These are phyloP conservation scores for Trichomonas vaginalis DNA, from an alignment of 208 protist genomes.

Conservation along the genomic window DNA sequence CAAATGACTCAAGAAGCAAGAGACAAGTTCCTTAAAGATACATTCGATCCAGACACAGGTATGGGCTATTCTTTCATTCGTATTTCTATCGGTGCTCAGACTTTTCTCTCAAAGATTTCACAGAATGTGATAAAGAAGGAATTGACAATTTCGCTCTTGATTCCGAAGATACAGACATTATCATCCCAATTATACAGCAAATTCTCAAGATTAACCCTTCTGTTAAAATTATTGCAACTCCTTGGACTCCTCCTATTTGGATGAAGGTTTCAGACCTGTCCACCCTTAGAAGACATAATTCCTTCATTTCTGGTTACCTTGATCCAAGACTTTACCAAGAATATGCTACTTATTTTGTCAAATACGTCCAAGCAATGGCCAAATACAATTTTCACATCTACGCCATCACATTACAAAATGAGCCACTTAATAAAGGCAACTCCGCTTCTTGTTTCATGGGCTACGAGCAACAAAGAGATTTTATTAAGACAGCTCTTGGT, in stretches of 20 bases:
- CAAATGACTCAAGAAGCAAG: background rate
- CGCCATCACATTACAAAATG: background rate
- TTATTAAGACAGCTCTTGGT: background rate
- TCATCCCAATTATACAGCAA: background rate
- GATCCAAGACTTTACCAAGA: background rate
- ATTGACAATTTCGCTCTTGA: background rate
- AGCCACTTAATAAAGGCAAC: background rate
- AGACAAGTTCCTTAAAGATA: background rate
- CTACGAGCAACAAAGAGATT: background rate
- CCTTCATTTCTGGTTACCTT: background rate
- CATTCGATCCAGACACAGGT: background rate
- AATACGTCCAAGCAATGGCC: background rate
- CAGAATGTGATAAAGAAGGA: background rate
- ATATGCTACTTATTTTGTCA: background rate
- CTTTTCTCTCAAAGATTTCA: background rate
- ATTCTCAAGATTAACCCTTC: background rate
- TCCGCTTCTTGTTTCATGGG: background rate
- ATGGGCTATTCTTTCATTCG: background rate
- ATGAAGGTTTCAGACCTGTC: background rate
- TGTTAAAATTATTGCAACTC: background rate
- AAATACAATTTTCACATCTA: background rate
- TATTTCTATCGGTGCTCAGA: slow-evolving; percentile 4
- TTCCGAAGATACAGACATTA: background rate
- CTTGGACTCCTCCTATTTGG: background rate
- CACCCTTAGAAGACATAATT: background rate